These are phyloP conservation scores for Chytriomyces sp. DNA, from an alignment of 192 early-diverging fungal species.

Conservation along the genomic window DNA sequence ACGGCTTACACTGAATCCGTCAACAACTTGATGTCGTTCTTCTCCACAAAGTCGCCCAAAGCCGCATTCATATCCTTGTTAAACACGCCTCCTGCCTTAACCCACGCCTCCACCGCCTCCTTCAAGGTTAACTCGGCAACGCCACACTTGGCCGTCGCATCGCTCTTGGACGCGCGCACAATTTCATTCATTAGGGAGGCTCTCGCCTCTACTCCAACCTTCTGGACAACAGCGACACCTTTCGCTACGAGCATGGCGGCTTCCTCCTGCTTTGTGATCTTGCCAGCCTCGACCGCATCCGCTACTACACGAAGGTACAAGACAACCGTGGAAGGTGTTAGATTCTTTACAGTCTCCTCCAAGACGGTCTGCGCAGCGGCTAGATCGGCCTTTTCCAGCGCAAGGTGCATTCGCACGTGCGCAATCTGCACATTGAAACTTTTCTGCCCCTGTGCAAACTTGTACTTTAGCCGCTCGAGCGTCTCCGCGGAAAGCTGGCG, in stretches of 20 bases:
- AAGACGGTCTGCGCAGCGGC: not conserved
- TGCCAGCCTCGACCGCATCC: not conserved
- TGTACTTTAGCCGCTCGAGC: not conserved
- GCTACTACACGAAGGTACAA: not conserved
- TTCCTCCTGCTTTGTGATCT: not conserved
- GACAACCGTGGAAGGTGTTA: not conserved
- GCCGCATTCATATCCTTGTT: not conserved
- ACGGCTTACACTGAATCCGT: no score
- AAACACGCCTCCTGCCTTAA: slow-evolving; percentile 2
- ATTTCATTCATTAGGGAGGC: not conserved
- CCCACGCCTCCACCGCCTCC: slow-evolving; percentile 21
- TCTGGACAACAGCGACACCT: no score
- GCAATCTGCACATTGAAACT: not conserved
- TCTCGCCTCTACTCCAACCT: no score
- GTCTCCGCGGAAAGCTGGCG: not conserved
- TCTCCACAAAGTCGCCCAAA: slow-evolving; percentile 1
- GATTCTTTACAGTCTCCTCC: not conserved
- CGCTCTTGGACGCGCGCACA: slow-evolving; percentile 4
- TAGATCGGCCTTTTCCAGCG: not conserved
- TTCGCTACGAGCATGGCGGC: no score
- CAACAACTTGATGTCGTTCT: not conserved
- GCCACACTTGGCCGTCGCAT: not conserved
- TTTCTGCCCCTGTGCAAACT: not conserved
- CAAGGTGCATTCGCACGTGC: not conserved
- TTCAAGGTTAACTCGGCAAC: not conserved